Percentiles rank a stretch among this genome's conserved stretches.
These are phyloP conservation scores for Coprinopsis marcescibilis DNA, from an alignment of 768 basidiomycete genomes.

Conservation along the genomic window DNA sequence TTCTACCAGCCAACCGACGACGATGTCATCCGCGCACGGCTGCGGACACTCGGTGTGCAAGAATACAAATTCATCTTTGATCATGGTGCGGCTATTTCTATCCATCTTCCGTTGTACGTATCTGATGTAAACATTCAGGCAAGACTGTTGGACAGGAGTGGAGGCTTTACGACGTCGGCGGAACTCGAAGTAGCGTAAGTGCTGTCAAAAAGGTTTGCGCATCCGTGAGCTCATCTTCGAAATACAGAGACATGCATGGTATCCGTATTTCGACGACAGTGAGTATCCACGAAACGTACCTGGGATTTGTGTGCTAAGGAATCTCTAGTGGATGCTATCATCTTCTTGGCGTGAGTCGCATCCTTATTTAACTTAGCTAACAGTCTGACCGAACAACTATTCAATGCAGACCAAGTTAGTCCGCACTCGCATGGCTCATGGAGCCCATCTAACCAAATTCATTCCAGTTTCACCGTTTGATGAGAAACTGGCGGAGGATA, in stretches of 20 bases:
- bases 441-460: constrained; percentile 3
- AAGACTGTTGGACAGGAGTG: constrained; percentile 63
- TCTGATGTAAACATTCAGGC: constrained; percentile 28
- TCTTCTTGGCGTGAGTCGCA: constrained; percentile 70
- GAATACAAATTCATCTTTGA: constrained; percentile 66
- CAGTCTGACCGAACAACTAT: not conserved
- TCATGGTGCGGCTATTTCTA: constrained; percentile 38
- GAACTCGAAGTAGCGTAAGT: constrained; percentile 61
- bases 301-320: constrained; percentile 7
- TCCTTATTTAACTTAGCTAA: constrained; percentile 1
- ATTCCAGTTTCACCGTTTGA: constrained; percentile 72
- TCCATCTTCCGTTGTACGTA: not conserved
- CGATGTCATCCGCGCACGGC: constrained; percentile 73
- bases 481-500: constrained; percentile 69
- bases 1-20: constrained; percentile 67
- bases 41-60: constrained; percentile 74
- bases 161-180: constrained; percentile 80
- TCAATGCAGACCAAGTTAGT: constrained; percentile 36
- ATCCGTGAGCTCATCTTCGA: constrained; percentile 1
- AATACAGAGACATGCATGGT: constrained; percentile 65
- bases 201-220: constrained; percentile 1
- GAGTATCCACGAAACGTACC: constrained; percentile 13
- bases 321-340: constrained; percentile 63
- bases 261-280: constrained; percentile 76
- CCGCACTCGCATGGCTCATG: constrained; percentile 12